A percentile compares a stretch with the other conserved stretches of the same genome.
Conservation (phyloP, 345 rosid species). For the Euphorbia tirucalli region DNA sequence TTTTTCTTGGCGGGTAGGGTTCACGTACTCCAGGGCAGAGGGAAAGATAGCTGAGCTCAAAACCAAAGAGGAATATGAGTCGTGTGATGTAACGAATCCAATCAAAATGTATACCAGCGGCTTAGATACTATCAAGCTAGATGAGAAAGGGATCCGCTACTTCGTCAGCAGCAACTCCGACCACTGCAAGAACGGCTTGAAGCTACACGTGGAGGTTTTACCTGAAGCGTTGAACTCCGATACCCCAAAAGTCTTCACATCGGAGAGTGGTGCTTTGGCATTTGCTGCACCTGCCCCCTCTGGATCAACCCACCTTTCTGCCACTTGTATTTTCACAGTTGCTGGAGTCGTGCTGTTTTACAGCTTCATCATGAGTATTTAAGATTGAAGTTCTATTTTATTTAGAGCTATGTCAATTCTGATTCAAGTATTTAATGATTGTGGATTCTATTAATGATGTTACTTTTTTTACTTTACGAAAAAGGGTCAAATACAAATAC, state of each 20-base stretch:
- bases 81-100: slow-evolving; percentile 48
- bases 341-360: not conserved
- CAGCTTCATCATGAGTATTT: not conserved
- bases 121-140: slow-evolving; percentile 33
- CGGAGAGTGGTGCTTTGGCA: slow-evolving; percentile 16
- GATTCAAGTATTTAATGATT: too few species aligned
- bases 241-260: not conserved
- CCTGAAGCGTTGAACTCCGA: not conserved
- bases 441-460: too few species aligned
- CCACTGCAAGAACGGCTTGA: slow-evolving; percentile 53
- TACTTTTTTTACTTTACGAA: too few species aligned
- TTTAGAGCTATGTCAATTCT: too few species aligned
- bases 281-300: slow-evolving; percentile 30
- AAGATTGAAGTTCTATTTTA: not conserved
- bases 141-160: slow-evolving; percentile 43
- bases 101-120: slow-evolving; percentile 50
- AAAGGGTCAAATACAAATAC: too few species aligned
- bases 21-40: slow-evolving; percentile 45
- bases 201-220: slow-evolving; percentile 44
- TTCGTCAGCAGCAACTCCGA: slow-evolving; percentile 40
- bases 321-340: not conserved
- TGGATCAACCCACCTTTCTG: not conserved
- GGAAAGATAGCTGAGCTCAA: slow-evolving; percentile 48
- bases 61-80: slow-evolving; percentile 47
- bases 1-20: slow-evolving; percentile 31